Percentiles rank a stretch among this genome's conserved stretches.
Conservation (phyloP, 2,329 filamentous ascomycete genomes). For the Verticillium klebahnii region DNA sequence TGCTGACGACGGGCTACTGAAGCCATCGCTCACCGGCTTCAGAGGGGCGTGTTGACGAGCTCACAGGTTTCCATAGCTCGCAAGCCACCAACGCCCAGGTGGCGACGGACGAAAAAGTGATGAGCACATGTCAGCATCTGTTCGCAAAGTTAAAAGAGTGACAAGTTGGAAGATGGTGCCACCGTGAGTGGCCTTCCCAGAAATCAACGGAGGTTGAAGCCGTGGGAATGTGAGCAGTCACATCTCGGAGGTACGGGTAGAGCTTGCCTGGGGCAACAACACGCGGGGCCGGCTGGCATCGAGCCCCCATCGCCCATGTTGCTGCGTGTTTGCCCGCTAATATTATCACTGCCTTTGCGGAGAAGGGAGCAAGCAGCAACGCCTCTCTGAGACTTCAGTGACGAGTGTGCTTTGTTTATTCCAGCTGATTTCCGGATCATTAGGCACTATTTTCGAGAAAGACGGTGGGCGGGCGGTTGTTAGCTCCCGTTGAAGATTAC, state of each 20-base stretch:
- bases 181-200: neutral
- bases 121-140: conserved; percentile 5
- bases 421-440: neutral
- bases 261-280: neutral
- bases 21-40: neutral
- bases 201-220: conserved; percentile 5
- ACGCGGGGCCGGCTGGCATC: neutral
- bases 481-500: neutral
- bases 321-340: neutral
- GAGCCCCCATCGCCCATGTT: neutral
- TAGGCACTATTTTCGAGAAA: conserved; percentile 1
- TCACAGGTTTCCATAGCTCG: neutral
- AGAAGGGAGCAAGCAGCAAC: too few species aligned
- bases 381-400: too few species aligned
- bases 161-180: neutral
- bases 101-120: conserved; percentile 1
- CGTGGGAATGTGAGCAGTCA: conserved; percentile 10
- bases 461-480: neutral
- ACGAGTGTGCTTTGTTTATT: too few species aligned
- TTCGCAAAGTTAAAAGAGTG: neutral
- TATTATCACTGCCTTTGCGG: too few species aligned
- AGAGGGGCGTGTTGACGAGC: neutral
- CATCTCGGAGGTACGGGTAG: neutral
- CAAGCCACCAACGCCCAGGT: neutral
- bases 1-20: neutral